Base-by-base conservation (phyloP, 2,329 filamentous ascomycete genomes). In the Aspergillus bombycis region DNA sequence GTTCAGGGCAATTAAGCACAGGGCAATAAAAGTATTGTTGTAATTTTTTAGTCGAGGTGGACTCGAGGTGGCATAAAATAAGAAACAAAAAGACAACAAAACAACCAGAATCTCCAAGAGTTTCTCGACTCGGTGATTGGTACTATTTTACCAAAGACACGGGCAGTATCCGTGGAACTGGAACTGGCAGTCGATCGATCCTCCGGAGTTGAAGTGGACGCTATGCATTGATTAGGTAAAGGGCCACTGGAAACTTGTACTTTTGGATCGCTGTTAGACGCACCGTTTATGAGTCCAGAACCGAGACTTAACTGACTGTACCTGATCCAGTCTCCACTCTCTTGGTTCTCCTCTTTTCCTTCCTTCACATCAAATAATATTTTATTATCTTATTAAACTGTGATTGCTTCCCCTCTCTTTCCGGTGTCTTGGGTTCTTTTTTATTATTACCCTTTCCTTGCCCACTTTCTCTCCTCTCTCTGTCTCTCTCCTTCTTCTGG, bases 91-190 rank as follows among this genome's bases (percentile, higher is more conserved):
- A 28, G 12, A 48, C 16, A 23, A 48, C 23, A 30, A 50, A 30
- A 28, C 8, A 46, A 46, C 2, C n/a, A 23, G 21, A 23, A 2
- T 26, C 34, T 12, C 8, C 21, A 14, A 26, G 30, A 50, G 23
- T 28, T 28, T 28, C 7, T 50, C 3, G 26, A 21, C 11, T 45
- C 16, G 12, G 23, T 50, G 46, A 50, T 50, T 50, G 46, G 46
- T 19, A 50, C 23, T 50, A 28, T 30, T 50, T 10, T 9, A 41
- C 46, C 43, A 48, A 30, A 45, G 48, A 55, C 36, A 61, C 52
- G 53, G 55, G 55, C 43, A 46, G 57, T 36, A 62, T 58, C 60
- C 60, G 58, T 62, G 60, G 60, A 58, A 58, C 60, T 50, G 60
- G 60, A 41, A 62, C 34, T 60, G 38, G 57, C 30, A 52, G 16